These are phyloP conservation scores for Pichia sp. DNA, from an alignment of 1,139 yeast species.

Conservation along the genomic window DNA sequence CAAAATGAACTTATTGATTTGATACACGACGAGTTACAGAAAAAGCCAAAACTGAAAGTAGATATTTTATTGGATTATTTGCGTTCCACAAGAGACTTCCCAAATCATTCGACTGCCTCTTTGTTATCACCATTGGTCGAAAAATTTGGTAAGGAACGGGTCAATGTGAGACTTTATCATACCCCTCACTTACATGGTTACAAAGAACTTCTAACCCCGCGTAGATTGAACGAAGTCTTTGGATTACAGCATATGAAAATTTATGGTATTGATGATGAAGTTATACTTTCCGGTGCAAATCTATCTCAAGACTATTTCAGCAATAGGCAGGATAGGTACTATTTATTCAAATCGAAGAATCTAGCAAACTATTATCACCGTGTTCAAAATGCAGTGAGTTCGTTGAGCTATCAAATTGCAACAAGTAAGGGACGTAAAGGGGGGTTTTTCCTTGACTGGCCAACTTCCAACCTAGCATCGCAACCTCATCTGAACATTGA, in stretches of 20 bases:
- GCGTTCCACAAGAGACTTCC: constrained; percentile 92
- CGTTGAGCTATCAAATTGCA: constrained; percentile 65
- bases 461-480: constrained; percentile 60
- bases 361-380: constrained; percentile 70
- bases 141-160: constrained; percentile 63
- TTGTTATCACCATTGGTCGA: constrained; percentile 64
- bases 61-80: constrained; percentile 80
- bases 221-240: constrained; percentile 81
- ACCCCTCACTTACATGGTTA: constrained; percentile 82
- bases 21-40: constrained; percentile 52
- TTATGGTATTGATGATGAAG: constrained; percentile 90
- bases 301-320: constrained; percentile 87
- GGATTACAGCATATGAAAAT: constrained; percentile 98
- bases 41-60: constrained; percentile 61
- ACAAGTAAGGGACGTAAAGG: constrained; percentile 41
- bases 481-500: constrained; percentile 65
- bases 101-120: constrained; percentile 71
- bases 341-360: constrained; percentile 53
- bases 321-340: constrained; percentile 93
- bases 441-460: constrained; percentile 70
- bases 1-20: constrained; percentile 72
- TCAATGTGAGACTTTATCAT: constrained; percentile 79
- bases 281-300: constrained; percentile 87
- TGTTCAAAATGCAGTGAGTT: constrained; percentile 62
- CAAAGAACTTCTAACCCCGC: constrained; percentile 64